Evolutionary conservation across 345 rosid genomes (phyloP).

Genomic region (Salix caprea): DNA sequence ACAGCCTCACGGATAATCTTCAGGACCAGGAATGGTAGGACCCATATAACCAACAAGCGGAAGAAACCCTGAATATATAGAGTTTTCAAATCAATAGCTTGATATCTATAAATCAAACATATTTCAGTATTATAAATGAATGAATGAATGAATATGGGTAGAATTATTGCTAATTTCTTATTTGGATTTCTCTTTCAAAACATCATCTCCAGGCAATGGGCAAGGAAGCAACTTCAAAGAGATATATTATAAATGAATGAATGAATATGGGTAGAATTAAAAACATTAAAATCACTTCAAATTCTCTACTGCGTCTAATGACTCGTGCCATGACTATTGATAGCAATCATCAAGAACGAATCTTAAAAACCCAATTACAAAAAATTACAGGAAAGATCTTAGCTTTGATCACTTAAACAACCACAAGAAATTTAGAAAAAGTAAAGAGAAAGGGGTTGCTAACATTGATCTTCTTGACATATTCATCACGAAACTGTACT

Average conservation of each 20-base stretch:
- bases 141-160: too few relatives aligned
- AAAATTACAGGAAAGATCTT: neutral
- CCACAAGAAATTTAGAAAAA: neutral
- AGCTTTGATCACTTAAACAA: neutral
- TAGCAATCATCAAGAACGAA: neutral
- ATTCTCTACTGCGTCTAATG: neutral
- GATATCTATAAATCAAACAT: neutral
- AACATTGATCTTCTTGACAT: conserved; percentile 27
- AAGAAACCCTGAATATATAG: conserved; percentile 33
- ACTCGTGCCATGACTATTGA: neutral
- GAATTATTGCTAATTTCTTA: neutral
- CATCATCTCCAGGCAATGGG: neutral
- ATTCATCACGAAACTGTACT: conserved; percentile 21
- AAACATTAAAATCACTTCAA: neutral
- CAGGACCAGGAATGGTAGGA: conserved; percentile 27
- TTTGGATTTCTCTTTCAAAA: neutral
- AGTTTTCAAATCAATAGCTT: neutral
- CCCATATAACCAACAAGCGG: conserved; percentile 21
- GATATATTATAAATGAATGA: neutral
- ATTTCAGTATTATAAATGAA: neutral
- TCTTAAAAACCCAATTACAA: neutral
- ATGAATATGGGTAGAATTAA: too few relatives aligned
- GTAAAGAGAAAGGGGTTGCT: neutral
- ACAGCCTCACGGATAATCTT: conserved; percentile 28
- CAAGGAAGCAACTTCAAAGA: neutral